phyloP scores from a whole-genome alignment of 1,284 basidiomycete genomes.

The Ustilago cynodontis region DNA sequence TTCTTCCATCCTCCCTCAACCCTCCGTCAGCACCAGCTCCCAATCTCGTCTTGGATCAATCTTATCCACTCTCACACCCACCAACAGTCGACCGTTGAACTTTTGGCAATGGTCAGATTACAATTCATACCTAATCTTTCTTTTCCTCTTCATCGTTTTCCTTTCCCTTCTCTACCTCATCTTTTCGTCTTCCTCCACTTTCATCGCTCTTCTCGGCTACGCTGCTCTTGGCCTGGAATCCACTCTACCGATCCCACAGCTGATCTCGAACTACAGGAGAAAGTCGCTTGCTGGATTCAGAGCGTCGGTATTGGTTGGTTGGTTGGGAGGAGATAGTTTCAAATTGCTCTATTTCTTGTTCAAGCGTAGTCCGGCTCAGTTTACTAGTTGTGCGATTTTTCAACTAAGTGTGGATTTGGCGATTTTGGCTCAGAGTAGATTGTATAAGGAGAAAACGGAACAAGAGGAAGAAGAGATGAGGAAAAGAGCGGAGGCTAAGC shows the following conservation, averaged over 20 bases:
- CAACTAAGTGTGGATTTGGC: slow-evolving; percentile 69
- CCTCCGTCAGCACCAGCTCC: neutral
- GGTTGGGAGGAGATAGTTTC: slow-evolving; percentile 70
- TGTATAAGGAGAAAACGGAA: slow-evolving; percentile 66
- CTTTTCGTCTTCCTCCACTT: slow-evolving; percentile 77
- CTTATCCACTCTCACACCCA: neutral
- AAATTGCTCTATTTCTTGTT: slow-evolving; percentile 65
- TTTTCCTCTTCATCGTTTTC: slow-evolving; percentile 77
- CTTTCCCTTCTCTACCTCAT: slow-evolving; percentile 74
- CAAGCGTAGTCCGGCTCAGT: slow-evolving; percentile 48
- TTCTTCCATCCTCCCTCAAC: slow-evolving; percentile 9
- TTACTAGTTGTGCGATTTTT: slow-evolving; percentile 53
- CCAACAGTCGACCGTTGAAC: slow-evolving; percentile 74
- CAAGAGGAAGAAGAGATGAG: slow-evolving; percentile 49
- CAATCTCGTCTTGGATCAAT: neutral
- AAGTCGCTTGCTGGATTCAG: slow-evolving; percentile 85
- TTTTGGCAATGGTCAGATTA: slow-evolving; percentile 90
- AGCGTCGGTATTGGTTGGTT: slow-evolving; percentile 78
- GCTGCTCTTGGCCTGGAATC: slow-evolving; percentile 76
- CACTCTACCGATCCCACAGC: slow-evolving; percentile 55
- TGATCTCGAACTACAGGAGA: slow-evolving; percentile 75
- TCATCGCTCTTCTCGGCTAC: slow-evolving; percentile 80
- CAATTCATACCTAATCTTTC: slow-evolving; percentile 80
- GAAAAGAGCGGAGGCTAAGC: slow-evolving; percentile 5
- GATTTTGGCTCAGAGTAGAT: slow-evolving; percentile 63